phyloP scores from a whole-genome alignment of 306 rosid genomes.

The Luffa acutangula region DNA sequence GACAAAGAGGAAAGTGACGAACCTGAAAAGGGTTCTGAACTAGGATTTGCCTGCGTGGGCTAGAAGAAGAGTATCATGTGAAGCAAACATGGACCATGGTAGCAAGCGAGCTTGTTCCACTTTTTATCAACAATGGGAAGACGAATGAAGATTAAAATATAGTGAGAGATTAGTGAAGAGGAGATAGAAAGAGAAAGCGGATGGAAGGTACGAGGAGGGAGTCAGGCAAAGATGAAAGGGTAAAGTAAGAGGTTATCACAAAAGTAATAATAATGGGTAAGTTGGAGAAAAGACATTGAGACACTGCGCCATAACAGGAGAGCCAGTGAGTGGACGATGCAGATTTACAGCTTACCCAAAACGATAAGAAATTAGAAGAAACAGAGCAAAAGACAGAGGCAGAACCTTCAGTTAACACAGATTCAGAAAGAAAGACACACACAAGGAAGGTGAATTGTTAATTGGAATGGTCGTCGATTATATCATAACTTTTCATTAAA shows the following conservation, averaged over 20 bases:
- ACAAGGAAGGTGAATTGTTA: neutral
- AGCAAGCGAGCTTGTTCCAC: neutral
- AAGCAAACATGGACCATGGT: neutral
- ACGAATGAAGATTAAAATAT: neutral
- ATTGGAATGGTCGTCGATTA: neutral
- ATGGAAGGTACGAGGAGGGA: neutral
- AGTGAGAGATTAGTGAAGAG: neutral
- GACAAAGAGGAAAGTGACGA: neutral
- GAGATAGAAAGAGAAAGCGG: neutral
- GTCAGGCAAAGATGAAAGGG: neutral
- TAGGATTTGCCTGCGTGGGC: neutral
- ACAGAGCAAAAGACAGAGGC: neutral
- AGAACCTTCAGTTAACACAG: neutral
- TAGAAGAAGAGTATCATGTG: conserved; percentile 6
- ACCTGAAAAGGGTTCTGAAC: conserved; percentile 10
- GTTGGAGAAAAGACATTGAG: neutral
- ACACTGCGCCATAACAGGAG: neutral
- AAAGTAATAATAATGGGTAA: neutral
- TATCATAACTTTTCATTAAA: neutral
- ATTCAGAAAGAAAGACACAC: neutral
- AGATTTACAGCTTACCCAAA: neutral
- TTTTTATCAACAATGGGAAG: neutral
- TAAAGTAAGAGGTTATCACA: neutral
- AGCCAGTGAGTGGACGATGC: neutral
- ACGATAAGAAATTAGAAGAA: neutral